phyloP scores from a whole-genome alignment of 768 basidiomycete genomes.

The Leucosporidium creatinivorum region DNA sequence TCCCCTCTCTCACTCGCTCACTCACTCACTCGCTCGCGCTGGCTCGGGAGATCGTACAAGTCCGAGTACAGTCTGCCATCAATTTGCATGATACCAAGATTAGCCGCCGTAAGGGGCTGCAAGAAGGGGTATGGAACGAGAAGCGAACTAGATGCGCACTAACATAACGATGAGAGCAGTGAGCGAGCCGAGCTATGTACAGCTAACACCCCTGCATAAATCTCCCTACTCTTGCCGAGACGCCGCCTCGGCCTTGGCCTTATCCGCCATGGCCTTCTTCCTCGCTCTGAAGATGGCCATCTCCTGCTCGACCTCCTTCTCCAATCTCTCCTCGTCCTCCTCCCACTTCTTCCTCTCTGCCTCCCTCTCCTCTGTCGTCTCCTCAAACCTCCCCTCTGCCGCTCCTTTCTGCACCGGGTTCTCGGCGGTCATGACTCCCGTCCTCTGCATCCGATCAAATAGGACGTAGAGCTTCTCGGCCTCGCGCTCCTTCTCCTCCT shows the following conservation, averaged over 20 bases:
- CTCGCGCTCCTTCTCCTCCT: slow-evolving; percentile 90
- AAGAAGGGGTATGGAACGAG: no score
- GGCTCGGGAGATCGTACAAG: no score
- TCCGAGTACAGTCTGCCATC: no score
- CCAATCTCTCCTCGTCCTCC: slow-evolving; percentile 32
- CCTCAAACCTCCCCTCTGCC: slow-evolving; percentile 27
- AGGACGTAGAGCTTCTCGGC: slow-evolving; percentile 85
- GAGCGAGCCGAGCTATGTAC: no score
- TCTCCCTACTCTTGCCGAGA: no score
- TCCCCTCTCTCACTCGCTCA: no score
- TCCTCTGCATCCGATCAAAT: slow-evolving; percentile 79
- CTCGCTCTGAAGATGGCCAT: slow-evolving; percentile 32
- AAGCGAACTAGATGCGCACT: no score
- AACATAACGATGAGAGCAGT: no score
- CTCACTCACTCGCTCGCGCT: no score
- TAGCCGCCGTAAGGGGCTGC: no score
- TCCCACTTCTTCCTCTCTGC: slow-evolving; percentile 18
- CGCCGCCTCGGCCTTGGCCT: not conserved
- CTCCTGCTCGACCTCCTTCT: slow-evolving; percentile 33
- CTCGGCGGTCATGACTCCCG: slow-evolving; percentile 53
- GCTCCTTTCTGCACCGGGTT: slow-evolving; percentile 42
- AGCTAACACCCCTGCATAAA: no score
- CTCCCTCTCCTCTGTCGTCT: slow-evolving; percentile 25
- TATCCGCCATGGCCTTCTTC: not conserved
- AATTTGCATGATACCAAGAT: no score